These are phyloP conservation scores for Sporisorium exsertum DNA, from an alignment of 1,284 basidiomycete genomes.

Conservation along the genomic window DNA sequence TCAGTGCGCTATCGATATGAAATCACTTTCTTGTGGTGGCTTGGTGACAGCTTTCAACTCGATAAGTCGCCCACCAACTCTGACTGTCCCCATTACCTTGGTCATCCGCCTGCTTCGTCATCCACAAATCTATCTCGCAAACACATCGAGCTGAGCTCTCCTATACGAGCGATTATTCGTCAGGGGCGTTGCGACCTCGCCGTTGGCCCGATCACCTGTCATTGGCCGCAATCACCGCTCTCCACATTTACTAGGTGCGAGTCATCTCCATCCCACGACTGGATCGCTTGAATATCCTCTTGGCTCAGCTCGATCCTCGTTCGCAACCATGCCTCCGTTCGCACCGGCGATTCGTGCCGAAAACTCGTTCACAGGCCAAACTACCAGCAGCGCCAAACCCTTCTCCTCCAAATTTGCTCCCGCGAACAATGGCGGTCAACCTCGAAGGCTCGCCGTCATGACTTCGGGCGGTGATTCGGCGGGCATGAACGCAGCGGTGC, in stretches of 20 bases:
- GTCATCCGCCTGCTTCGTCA: neutral
- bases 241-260: neutral
- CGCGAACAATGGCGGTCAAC: conserved; percentile 32
- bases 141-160: neutral
- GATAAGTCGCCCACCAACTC: neutral
- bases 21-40: conserved; percentile 6
- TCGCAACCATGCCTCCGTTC: conserved; percentile 36
- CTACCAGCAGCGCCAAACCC: conserved; percentile 23
- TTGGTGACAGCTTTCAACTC: neutral
- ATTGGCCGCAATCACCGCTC: neutral
- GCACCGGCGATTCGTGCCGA: conserved; percentile 41
- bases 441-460: conserved; percentile 79
- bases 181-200: neutral
- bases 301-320: neutral
- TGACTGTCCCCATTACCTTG: neutral
- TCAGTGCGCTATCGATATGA: conserved; percentile 35
- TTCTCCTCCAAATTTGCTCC: conserved; percentile 31
- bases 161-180: neutral
- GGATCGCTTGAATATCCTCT: too few relatives aligned
- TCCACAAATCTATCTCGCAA: neutral
- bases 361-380: conserved; percentile 24
- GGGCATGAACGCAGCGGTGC: conserved; percentile 71
- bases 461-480: conserved; percentile 97
- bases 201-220: neutral
- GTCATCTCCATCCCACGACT: neutral